Base-by-base conservation (phyloP, 192 early-diverging fungal species). In the Mortierella antarctica region DNA sequence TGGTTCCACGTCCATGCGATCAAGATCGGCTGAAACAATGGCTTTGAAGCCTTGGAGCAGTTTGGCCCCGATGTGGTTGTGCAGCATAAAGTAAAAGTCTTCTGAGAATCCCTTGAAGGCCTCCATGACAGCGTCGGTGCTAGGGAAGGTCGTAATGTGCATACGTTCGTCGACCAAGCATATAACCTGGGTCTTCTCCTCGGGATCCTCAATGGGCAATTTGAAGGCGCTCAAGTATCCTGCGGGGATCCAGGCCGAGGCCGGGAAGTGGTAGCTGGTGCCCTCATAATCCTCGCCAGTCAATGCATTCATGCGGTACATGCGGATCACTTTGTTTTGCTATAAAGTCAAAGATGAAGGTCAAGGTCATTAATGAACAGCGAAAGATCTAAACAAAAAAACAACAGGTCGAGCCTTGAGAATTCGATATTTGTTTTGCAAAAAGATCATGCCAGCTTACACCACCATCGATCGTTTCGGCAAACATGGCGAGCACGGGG, bases 401-500 rank as follows among this genome's bases (percentile, higher is more conserved):
- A n/a, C n/a, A n/a, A 51, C 50, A 70, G 21, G 40, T 31, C 6
- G 47, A 14, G 64, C 57, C 31, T 31, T 31, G 31, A 31, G 1
- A 31, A 2, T 31, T 31, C 31, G 31, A 31, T 3, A 31, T 31
- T 31, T 1, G 31, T 31, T 31, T 31, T 31, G 31, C 31, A 31
- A 31, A 31, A 31, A 31, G 31, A 31, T 3, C 31, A 31, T 31
- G 31, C n/a, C 39, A 45, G 51, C 58, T 53, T 83, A 84, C 73
- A 41, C 64, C 61, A 60, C 75, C 85, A 67, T 84, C 77, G 18
- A 64, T 44, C n/a, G 77, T 73, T 47, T 67, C 41, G 50, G 85
- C 92, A 57, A 95, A 82, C 4, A 88, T 82, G 17, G 86, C 90
- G n/a, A 96, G 69, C 58, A 96, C 67, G 41, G 95, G 92, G 2